A percentile compares a stretch with the other conserved stretches of the same genome.
These are phyloP conservation scores for Suillus luteus DNA, from an alignment of 768 basidiomycete species.

Conservation along the genomic window DNA sequence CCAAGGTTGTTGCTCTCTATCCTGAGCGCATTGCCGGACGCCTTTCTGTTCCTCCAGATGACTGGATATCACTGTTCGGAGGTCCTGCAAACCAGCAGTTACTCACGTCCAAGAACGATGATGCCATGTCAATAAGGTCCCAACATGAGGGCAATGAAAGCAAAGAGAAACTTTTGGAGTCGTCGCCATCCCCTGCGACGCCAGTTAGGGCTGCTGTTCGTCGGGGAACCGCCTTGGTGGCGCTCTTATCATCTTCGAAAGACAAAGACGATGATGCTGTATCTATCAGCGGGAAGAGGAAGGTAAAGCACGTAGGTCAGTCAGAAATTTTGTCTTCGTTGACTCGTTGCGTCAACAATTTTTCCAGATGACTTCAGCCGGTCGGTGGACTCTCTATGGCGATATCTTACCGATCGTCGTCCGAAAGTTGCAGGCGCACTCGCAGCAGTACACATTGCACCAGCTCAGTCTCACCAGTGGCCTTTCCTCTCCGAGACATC, in stretches of 20 bases:
- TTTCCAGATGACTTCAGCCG: conserved; percentile 57
- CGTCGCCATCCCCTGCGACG: conserved; percentile 38
- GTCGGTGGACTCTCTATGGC: conserved; percentile 85
- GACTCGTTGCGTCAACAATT: conserved; percentile 4
- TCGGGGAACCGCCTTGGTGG: conserved; percentile 57
- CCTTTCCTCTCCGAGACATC: conserved; percentile 73
- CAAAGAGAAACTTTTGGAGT: conserved; percentile 32
- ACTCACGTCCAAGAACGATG: conserved; percentile 25
- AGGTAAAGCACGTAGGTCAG: conserved; percentile 29
- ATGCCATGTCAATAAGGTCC: conserved; percentile 27
- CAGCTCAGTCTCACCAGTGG: conserved; percentile 66
- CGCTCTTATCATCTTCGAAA: conserved; percentile 36
- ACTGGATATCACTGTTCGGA: conserved; percentile 84
- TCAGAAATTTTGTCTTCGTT: conserved; percentile 27
- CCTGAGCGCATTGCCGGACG: conserved; percentile 81
- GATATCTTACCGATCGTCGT: conserved; percentile 87
- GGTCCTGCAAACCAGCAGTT: conserved; percentile 50
- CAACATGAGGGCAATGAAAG: conserved; percentile 27
- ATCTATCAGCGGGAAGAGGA: conserved; percentile 47
- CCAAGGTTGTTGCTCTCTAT: conserved; percentile 90
- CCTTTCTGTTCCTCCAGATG: conserved; percentile 63
- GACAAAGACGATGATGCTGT: conserved; percentile 66
- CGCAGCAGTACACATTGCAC: conserved; percentile 64
- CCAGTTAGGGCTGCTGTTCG: conserved; percentile 41
- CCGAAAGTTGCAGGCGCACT: conserved; percentile 84